Evolutionary conservation across 2,329 filamentous ascomycete genomes (phyloP).

Genomic region (Pseudofabraea citricarpa): DNA sequence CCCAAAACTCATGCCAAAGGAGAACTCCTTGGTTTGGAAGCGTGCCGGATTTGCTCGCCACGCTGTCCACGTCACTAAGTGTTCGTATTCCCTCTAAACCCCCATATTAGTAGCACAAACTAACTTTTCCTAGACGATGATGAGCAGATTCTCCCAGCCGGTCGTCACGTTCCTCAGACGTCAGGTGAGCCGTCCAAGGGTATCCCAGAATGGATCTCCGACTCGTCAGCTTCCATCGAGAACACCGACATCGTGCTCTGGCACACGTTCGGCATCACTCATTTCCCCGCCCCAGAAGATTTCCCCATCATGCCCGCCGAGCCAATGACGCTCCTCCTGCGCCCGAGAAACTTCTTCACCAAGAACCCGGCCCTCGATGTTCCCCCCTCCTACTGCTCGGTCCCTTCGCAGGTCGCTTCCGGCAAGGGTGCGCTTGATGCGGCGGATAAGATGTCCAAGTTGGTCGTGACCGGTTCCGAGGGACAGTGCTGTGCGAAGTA

Average conservation of each 20-base stretch:
- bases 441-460: slow-evolving; percentile 41
- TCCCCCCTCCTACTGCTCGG: slow-evolving; percentile 61
- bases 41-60: slow-evolving; percentile 54
- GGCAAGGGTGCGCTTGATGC: slow-evolving; percentile 39
- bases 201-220: slow-evolving; percentile 43
- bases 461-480: slow-evolving; percentile 16
- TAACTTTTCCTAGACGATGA: slow-evolving; percentile 41
- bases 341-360: slow-evolving; percentile 54
- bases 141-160: slow-evolving; percentile 54
- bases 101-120: slow-evolving; percentile 41
- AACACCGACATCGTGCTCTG: slow-evolving; percentile 86
- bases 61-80: slow-evolving; percentile 61
- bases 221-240: slow-evolving; percentile 63
- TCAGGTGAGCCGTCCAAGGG: slow-evolving; percentile 38
- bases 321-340: slow-evolving; percentile 64
- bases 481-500: slow-evolving; percentile 23
- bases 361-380: slow-evolving; percentile 56
- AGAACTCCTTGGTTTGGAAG: slow-evolving; percentile 67
- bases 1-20: slow-evolving; percentile 72
- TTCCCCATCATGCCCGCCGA: slow-evolving; percentile 89
- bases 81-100: slow-evolving; percentile 37
- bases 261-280: slow-evolving; percentile 90
- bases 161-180: slow-evolving; percentile 57
- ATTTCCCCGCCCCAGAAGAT: slow-evolving; percentile 86
- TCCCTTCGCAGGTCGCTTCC: slow-evolving; percentile 62